Conservation (phyloP, 1,284 basidiomycete species). For the Heterobasidion annosum region DNA sequence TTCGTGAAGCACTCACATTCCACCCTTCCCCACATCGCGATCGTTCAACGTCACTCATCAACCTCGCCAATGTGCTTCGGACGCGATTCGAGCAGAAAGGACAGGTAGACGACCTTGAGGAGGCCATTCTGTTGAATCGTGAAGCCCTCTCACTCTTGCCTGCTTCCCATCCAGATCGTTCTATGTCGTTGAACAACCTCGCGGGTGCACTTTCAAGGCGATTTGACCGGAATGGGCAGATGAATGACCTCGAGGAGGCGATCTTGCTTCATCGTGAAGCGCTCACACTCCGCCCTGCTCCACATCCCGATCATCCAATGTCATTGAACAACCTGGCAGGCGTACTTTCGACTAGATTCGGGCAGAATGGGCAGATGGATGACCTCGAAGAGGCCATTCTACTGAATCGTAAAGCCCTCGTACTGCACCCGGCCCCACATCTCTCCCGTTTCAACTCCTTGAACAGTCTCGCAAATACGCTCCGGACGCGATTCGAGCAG, state of each 20-base stretch:
- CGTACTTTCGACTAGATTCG: no score
- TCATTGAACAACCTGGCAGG: no score
- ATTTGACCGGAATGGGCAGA: not conserved
- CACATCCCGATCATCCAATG: no score
- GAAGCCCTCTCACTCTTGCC: not conserved
- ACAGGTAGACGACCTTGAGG: not conserved
- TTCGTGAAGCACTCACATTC: not conserved
- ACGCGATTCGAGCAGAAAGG: not conserved
- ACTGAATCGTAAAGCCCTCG: conserved; percentile 16
- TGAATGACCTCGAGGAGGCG: not conserved
- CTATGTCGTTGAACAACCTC: not conserved
- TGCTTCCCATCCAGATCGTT: not conserved
- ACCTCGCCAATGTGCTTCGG: not conserved
- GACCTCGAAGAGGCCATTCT: conserved; percentile 21
- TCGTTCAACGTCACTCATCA: not conserved
- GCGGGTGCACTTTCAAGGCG: not conserved
- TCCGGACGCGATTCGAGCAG: conserved; percentile 18
- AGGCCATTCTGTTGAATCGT: not conserved
- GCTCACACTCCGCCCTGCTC: no score
- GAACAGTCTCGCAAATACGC: conserved; percentile 20
- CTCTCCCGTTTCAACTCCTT: conserved; percentile 13
- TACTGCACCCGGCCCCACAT: conserved; percentile 10
- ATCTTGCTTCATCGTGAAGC: no score
- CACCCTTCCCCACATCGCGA: not conserved
- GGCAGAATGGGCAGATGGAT: no score